A percentile compares a stretch with the other conserved stretches of the same genome.
Conservation (phyloP, 495 filamentous ascomycete species). For the Parathielavia hyrcaniae region DNA sequence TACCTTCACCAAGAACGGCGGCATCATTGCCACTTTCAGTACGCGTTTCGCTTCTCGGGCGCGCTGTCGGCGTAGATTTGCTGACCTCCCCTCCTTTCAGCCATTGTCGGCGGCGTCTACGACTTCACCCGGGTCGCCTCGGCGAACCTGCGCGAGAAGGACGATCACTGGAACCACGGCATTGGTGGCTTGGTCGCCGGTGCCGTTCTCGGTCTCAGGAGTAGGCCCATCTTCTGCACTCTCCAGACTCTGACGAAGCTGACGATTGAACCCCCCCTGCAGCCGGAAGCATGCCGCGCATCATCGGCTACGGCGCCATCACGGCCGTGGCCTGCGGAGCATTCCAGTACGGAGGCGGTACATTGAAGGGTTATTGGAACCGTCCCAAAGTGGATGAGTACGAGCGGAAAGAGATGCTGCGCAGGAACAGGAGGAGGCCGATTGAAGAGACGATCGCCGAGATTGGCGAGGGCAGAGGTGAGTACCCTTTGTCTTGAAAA, state of each 20-base stretch:
- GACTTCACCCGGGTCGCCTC: conserved; percentile 54
- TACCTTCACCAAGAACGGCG: conserved; percentile 58
- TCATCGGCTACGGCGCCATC: conserved; percentile 68
- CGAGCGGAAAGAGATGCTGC: conserved; percentile 66
- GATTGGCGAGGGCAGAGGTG: conserved; percentile 88
- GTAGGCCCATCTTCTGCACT: conserved; percentile 26
- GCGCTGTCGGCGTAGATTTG: conserved; percentile 16
- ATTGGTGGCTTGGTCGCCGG: conserved; percentile 38
- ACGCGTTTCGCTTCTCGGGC: conserved; percentile 17
- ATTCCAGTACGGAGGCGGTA: conserved; percentile 74
- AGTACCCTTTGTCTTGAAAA: conserved; percentile 17
- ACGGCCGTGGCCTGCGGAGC: conserved; percentile 58
- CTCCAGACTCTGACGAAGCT: not conserved
- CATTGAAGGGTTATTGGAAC: conserved; percentile 50
- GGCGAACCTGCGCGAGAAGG: conserved; percentile 44
- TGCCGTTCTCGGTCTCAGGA: conserved; percentile 34
- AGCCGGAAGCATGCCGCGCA: conserved; percentile 68
- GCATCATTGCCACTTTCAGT: conserved; percentile 38
- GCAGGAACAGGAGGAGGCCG: conserved; percentile 67
- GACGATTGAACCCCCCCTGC: not conserved
- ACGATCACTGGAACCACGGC: conserved; percentile 38
- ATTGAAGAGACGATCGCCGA: conserved; percentile 76
- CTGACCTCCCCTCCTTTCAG: conserved; percentile 43
- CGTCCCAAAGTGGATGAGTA: conserved; percentile 67
- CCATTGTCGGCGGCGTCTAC: conserved; percentile 73